Percentiles rank a stretch among this genome's conserved stretches.
Conservation (phyloP, 345 rosid genomes). For the Aethionema arabicum region DNA sequence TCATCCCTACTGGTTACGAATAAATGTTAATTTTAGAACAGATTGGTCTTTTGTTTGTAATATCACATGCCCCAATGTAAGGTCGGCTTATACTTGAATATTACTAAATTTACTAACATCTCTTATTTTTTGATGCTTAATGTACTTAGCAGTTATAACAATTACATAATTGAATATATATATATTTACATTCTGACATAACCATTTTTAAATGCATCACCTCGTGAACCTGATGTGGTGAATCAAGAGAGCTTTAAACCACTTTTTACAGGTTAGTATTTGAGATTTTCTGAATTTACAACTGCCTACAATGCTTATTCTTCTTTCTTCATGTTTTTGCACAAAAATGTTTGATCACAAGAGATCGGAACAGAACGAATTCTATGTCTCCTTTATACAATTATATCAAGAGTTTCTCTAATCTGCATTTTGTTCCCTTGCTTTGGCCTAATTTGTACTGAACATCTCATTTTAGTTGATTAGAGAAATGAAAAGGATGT, state of each 20-base stretch:
- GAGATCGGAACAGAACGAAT: neutral
- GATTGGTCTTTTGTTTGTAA: neutral
- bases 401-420: no score
- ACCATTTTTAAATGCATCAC: constrained; percentile 49
- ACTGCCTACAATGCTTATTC: neutral
- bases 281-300: constrained; percentile 4
- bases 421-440: constrained; percentile 7
- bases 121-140: constrained; percentile 8
- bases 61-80: neutral
- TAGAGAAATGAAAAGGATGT: constrained; percentile 74
- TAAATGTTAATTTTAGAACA: neutral
- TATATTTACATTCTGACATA: constrained; percentile 10
- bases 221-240: constrained; percentile 74
- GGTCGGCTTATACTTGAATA: neutral
- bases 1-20: no score
- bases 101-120: neutral
- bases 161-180: neutral
- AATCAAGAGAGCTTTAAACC: constrained; percentile 89
- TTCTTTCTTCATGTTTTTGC: constrained; percentile 10
- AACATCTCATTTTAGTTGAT: constrained; percentile 2
- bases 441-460: constrained; percentile 9
- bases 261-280: constrained; percentile 77
- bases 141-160: constrained; percentile 11
- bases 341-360: neutral
- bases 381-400: no score